phyloP scores from a whole-genome alignment of 345 rosid species.

The Crucihimalaya himalaica region DNA sequence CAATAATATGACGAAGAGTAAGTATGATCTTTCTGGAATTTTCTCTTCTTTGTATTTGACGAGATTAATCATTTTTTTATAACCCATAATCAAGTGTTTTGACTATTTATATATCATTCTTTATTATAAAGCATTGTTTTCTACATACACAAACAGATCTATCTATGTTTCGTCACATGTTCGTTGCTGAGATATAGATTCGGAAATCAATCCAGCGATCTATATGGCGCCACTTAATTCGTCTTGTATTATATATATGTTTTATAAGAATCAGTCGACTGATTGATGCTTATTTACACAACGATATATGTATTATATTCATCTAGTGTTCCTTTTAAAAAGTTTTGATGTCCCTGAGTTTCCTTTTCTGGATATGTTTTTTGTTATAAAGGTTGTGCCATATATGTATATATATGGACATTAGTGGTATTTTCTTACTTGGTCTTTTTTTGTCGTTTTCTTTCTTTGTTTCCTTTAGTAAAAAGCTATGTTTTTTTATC shows the following conservation, averaged over 20 bases:
- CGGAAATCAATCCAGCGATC: slow-evolving; percentile 22
- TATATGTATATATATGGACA: slow-evolving; percentile 39
- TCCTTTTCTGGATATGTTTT: slow-evolving; percentile 35
- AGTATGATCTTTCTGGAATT: not conserved
- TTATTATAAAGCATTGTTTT: slow-evolving; percentile 15
- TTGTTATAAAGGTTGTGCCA: slow-evolving; percentile 36
- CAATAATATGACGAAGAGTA: not conserved
- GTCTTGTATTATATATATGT: slow-evolving; percentile 12
- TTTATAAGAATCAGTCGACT: slow-evolving; percentile 13
- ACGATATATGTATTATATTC: slow-evolving; percentile 17
- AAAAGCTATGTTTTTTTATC: not conserved
- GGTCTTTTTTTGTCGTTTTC: slow-evolving; percentile 25
- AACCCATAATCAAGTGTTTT: not conserved
- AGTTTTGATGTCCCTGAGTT: slow-evolving; percentile 33
- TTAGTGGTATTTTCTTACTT: slow-evolving; percentile 16
- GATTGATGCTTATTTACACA: slow-evolving; percentile 26
- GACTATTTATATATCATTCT: not conserved
- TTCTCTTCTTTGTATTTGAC: not conserved
- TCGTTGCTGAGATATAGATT: slow-evolving; percentile 13
- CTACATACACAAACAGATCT: not conserved
- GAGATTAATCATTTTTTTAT: not conserved
- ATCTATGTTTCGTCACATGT: not conserved
- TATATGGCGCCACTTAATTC: slow-evolving; percentile 15
- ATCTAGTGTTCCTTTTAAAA: slow-evolving; percentile 28
- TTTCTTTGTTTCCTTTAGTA: not conserved